Base-by-base conservation (phyloP, 352 stramenopile species). In the Phytopythium oedochilum region DNA sequence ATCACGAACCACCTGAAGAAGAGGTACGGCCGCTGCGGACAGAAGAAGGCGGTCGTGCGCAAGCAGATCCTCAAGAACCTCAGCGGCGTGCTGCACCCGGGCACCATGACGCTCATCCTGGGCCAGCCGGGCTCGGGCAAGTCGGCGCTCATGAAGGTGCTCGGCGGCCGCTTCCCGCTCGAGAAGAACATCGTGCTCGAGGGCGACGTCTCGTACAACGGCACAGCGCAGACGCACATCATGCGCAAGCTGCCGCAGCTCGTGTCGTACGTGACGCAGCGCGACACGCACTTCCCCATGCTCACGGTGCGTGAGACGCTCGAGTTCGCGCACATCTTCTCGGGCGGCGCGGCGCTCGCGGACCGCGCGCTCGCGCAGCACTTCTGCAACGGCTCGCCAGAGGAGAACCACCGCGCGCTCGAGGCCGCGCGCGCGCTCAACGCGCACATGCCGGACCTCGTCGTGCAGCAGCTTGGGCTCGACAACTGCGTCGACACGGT, bases 291-390 rank as follows among this genome's bases (percentile, higher is more conserved):
- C 56, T 73, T 68, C 52, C 60, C 70, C 39, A 68, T 44, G 28
- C 51, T 76, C 11, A 70, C 60, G 8, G 70, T 78, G 17, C 55
- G 60, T 9, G 67, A 98, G 62, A 97, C 92, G 9, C 78, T 98
- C 34, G 60, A 70, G 25, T 97, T 98, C 63, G 78, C 89, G 8
- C 92, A 90, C 64, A 81, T 84, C 44, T 95, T 83, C 57, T 76
- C 80, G 32, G 73, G 57, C 29, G 45, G 49, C 18, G 39, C 44
- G 4, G 51, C 58, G 20, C 50, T 60, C 35, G 56, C 60, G 12
- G 68, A 59, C 39, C 58, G 82, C 28, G 53, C 61, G 67, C 60
- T 88, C 32, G 65, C 45, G 17, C 39, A 61, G 22, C 35, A 54
- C 26, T 48, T 71, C 17, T 49, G 44, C 26, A 53, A 61, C 38